phyloP scores from a whole-genome alignment of 495 filamentous ascomycete genomes.

The Chaetomium cochliodes region DNA sequence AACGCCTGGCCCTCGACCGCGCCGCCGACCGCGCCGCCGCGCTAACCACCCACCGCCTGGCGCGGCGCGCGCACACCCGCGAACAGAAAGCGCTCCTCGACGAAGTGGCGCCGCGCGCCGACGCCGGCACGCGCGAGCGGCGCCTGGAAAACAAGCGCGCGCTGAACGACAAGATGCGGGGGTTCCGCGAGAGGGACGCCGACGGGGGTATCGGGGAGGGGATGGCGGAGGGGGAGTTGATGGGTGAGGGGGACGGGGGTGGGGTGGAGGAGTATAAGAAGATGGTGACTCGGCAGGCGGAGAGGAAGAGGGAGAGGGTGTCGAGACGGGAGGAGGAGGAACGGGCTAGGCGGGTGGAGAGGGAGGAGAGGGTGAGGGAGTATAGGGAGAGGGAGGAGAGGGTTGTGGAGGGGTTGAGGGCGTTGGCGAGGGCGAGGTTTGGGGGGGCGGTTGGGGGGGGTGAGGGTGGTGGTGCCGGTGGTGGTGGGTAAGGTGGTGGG shows the following conservation, averaged over 20 bases:
- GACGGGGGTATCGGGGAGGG: conserved; percentile 54
- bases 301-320: conserved; percentile 65
- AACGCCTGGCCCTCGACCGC: conserved; percentile 53
- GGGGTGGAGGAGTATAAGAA: conserved; percentile 56
- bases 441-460: conserved; percentile 31
- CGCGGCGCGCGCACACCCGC: conserved; percentile 61
- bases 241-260: conserved; percentile 55
- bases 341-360: conserved; percentile 58
- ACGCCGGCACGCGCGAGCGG: conserved; percentile 79
- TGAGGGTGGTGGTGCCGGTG: not conserved
- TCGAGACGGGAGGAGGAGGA: conserved; percentile 62
- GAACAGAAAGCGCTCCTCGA: conserved; percentile 65
- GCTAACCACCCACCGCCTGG: conserved; percentile 56
- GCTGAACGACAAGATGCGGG: conserved; percentile 55
- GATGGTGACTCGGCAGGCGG: conserved; percentile 52
- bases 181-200: conserved; percentile 59
- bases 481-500: not conserved
- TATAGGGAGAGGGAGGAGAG: conserved; percentile 60
- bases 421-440: conserved; percentile 60
- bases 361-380: conserved; percentile 59
- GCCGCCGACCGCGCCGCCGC: conserved; percentile 54
- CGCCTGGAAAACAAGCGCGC: conserved; percentile 74
- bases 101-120: conserved; percentile 79
- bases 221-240: conserved; percentile 57
- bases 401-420: conserved; percentile 64